These are phyloP conservation scores for Mycena sanguinolenta DNA, from an alignment of 768 basidiomycete genomes.

Conservation along the genomic window DNA sequence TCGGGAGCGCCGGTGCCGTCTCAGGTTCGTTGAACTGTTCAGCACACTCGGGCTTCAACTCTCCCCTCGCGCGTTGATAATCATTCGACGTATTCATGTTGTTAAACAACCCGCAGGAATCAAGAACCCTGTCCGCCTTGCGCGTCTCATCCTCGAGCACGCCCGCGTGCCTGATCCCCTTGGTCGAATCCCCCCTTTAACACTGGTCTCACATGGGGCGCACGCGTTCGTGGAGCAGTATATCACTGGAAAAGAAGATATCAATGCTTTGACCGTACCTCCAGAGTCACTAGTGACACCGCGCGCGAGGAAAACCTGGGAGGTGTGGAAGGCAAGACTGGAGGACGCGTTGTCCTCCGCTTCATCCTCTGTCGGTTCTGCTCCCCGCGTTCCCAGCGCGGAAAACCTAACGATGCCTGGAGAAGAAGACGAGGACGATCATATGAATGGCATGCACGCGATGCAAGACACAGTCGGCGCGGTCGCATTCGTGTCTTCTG, in stretches of 20 bases:
- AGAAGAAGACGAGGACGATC: background rate
- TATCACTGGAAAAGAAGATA: constrained; percentile 4
- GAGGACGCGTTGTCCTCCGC: constrained; percentile 7
- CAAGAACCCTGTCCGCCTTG: constrained; percentile 77
- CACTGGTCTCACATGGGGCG: constrained; percentile 75
- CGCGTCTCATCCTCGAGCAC: constrained; percentile 68
- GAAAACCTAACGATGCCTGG: background rate
- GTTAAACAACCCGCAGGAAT: constrained; percentile 63
- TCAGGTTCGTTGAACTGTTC: constrained; percentile 58
- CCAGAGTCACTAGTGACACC: constrained; percentile 64
- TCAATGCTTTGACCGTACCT: constrained; percentile 46
- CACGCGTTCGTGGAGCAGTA: constrained; percentile 59
- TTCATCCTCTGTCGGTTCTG: background rate
- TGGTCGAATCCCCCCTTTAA: constrained; percentile 81
- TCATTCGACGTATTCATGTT: too few relatives aligned
- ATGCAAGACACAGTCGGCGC: constrained; percentile 89
- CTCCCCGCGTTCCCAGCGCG: background rate
- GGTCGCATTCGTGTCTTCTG: constrained; percentile 65
- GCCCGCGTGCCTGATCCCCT: constrained; percentile 61
- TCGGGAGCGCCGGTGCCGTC: constrained; percentile 82
- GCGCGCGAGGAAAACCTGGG: constrained; percentile 67
- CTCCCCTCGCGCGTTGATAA: too few relatives aligned
- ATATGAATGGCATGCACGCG: constrained; percentile 40
- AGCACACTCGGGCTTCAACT: background rate
- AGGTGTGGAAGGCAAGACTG: constrained; percentile 68